Conservation (phyloP, 208 protist species). For the Trypanosoma lewisi region DNA sequence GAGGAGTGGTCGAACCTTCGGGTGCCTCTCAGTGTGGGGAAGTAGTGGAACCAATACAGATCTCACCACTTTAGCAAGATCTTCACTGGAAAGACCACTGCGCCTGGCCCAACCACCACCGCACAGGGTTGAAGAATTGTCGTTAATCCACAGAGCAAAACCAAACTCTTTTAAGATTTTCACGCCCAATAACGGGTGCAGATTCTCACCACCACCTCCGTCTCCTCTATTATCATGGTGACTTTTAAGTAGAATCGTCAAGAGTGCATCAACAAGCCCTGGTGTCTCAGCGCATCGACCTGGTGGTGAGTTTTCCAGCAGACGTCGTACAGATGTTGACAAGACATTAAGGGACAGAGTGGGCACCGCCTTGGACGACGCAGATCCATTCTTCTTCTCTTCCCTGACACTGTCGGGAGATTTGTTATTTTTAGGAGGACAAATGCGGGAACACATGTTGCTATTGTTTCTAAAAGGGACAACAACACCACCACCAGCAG, state of each 20-base stretch:
- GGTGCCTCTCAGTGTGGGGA: slow-evolving; percentile 26
- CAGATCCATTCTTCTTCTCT: background rate
- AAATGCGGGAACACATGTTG: background rate
- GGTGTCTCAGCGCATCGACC: slow-evolving; percentile 9
- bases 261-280: slow-evolving; percentile 11
- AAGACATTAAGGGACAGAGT: slow-evolving; percentile 12
- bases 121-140: background rate
- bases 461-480: background rate
- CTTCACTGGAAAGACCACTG: slow-evolving; percentile 13
- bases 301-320: slow-evolving; percentile 10
- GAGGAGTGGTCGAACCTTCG: slow-evolving; percentile 38
- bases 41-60: slow-evolving; percentile 15
- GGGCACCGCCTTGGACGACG: background rate
- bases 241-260: slow-evolving; percentile 16
- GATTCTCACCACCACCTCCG: background rate
- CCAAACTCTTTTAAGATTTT: slow-evolving; percentile 48
- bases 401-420: background rate
- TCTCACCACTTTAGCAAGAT: slow-evolving; percentile 6
- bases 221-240: background rate
- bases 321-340: slow-evolving; percentile 20
- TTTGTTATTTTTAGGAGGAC: background rate
- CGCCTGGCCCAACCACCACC: slow-evolving; percentile 9
- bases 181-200: slow-evolving; percentile 65
- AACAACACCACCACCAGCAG: background rate
- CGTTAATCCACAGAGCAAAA: slow-evolving; percentile 32